A percentile compares a stretch with the other conserved stretches of the same genome.
Evolutionary conservation across 2,329 filamentous ascomycete genomes (phyloP).

Genomic region (Sordariomycetes sp.): DNA sequence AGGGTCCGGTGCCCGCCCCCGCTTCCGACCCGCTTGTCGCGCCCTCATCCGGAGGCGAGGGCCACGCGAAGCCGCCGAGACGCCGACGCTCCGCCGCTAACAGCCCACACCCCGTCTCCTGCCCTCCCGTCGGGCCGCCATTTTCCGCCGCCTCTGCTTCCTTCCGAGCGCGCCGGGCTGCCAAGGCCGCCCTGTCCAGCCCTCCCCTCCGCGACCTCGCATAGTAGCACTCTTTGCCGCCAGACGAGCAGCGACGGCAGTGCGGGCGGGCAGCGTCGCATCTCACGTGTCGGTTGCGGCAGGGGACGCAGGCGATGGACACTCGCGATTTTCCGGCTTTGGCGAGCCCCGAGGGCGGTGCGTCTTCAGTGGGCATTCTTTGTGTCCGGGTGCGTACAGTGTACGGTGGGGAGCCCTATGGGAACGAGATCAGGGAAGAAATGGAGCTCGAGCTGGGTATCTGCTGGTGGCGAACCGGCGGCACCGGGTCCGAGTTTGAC

Average conservation of each 20-base stretch:
- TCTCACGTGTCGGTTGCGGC: constrained; percentile 35
- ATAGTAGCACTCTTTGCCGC: constrained; percentile 32
- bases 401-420: too few species aligned
- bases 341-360: not conserved
- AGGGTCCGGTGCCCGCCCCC: not conserved
- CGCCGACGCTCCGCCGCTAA: not conserved
- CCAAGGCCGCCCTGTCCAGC: not conserved
- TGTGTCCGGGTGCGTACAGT: too few species aligned
- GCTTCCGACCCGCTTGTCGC: not conserved
- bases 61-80: not conserved
- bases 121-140: not conserved
- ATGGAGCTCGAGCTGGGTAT: too few species aligned
- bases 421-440: too few species aligned
- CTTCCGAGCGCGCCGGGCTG: not conserved
- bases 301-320: constrained; percentile 33
- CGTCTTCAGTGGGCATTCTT: too few species aligned
- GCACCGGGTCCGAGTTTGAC: too few species aligned
- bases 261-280: constrained; percentile 34
- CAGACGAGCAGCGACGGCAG: constrained; percentile 28
- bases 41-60: not conserved
- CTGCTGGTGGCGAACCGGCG: too few species aligned
- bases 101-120: not conserved
- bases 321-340: constrained; percentile 11
- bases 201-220: constrained; percentile 35
- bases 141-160: not conserved